Percentiles rank a stretch among this genome's conserved stretches.
Evolutionary conservation across 2,329 filamentous ascomycete species (phyloP).

Genomic region (Bipolaris oryzae): DNA sequence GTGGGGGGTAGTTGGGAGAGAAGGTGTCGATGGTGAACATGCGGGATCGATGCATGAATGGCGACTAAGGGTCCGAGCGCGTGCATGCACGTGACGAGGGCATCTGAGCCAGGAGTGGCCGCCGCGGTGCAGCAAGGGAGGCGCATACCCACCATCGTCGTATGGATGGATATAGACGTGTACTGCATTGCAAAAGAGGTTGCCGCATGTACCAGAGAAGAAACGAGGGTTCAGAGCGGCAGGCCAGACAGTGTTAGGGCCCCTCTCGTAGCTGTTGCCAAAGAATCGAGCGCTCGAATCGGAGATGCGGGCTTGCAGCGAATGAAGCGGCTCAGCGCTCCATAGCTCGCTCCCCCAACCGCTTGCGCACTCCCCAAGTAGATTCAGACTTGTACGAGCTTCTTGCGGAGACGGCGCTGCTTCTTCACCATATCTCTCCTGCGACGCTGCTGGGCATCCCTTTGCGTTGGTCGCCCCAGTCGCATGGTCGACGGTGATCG

Average conservation of each 20-base stretch:
- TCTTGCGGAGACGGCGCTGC: conserved; percentile 3
- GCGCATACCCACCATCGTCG: not conserved
- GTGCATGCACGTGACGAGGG: conserved; percentile 4
- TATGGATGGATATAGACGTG: not conserved
- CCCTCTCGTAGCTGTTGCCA: not conserved
- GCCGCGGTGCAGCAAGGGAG: not conserved
- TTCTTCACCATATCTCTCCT: not conserved
- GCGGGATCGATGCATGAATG: conserved; percentile 14
- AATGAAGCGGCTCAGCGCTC: conserved; percentile 22
- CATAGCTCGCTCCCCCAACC: conserved; percentile 9
- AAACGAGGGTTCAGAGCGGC: not conserved
- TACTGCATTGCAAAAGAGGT: not conserved
- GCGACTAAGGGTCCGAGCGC: conserved; percentile 13
- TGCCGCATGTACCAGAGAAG: not conserved
- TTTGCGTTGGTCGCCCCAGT: conserved; percentile 11
- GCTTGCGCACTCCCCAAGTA: conserved; percentile 1
- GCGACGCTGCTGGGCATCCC: not conserved
- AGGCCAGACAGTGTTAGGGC: not conserved
- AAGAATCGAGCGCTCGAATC: conserved; percentile 22
- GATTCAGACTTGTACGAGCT: conserved; percentile 1
- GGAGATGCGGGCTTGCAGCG: conserved; percentile 31
- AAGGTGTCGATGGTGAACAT: conserved; percentile 14
- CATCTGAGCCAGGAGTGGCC: conserved; percentile 5
- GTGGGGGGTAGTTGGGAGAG: conserved; percentile 12
- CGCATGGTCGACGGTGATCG: conserved; percentile 5